Evolutionary conservation across 345 rosid species (phyloP), one percentile per base, ranked within the genome.

Genomic region (Aethionema arabicum): DNA sequence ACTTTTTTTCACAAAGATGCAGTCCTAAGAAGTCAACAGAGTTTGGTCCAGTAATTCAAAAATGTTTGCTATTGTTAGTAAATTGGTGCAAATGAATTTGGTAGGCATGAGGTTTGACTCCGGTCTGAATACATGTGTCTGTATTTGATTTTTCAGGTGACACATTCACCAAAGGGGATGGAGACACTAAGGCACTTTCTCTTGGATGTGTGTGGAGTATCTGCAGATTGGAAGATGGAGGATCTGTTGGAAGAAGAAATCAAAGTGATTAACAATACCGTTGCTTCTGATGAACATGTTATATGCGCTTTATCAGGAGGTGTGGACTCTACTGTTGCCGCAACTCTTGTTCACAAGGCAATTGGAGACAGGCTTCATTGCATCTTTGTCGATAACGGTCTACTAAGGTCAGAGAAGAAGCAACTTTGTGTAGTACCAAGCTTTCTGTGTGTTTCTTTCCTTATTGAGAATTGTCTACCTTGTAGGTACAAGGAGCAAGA

Each of bases 321-420:
- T 44, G 99, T 93, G 33, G 99, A 93, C 81, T 93, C 99, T 42
- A 86, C 99, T 31, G 97, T 93, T 73, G 97, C 97, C 0, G 99
- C 97, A 11, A 86, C 95, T 65, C 96, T 93, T 76, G 96, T 93
- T 72, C 96, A 90, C 61, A 87, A 77, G 76, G 97, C 99, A 35
- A 93, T 93, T 68, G 96, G 97, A 16, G 80, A 84, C 38, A 83
- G 99, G 81, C 96, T 90, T 72, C 99, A 93, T 62, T 93, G 99
- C 72, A 72, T 87, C 76, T 88, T 93, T 64, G 99, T 93, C 35
- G 97, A 93, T 76, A 90, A 93, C 54, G 97, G 99, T 30, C 76
- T 93, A 14, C 69, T 93, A 58, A 87, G 97, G 99, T 87, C 50
- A 72, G 78, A 41, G 29, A 44, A 61, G 15, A 37, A 44, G 12